Conservation (phyloP, 345 rosid species). For the Acer yangbiense region DNA sequence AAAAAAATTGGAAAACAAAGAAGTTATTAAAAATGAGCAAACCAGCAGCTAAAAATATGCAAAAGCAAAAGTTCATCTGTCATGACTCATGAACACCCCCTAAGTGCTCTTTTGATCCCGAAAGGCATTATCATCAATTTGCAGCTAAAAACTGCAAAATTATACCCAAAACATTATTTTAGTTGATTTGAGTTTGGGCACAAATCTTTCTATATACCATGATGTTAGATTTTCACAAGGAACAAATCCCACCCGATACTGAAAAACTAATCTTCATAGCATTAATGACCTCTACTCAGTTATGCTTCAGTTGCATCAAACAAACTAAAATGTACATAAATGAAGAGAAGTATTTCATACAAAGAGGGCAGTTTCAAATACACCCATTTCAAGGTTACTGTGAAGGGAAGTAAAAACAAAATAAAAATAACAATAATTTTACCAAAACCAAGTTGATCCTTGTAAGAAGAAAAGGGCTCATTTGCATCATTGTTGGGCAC, state of each 20-base stretch:
- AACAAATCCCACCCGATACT: background rate
- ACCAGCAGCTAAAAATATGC: no score
- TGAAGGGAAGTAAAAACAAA: background rate
- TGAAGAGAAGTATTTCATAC: background rate
- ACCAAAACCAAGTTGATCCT: constrained; percentile 98
- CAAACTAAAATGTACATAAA: no score
- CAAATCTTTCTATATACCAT: background rate
- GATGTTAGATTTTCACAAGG: no score
- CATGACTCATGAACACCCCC: no score
- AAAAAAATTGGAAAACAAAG: background rate
- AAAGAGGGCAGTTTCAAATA: background rate
- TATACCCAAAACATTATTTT: background rate
- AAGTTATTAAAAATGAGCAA: no score
- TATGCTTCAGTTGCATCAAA: background rate
- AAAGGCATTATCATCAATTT: background rate
- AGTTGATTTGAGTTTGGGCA: background rate
- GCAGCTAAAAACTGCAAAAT: background rate
- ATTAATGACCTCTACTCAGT: background rate
- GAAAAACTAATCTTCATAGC: background rate
- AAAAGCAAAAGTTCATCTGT: no score
- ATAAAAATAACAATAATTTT: background rate
- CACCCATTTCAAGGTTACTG: background rate
- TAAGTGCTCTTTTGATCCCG: no score
- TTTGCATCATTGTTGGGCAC: constrained; percentile 49
- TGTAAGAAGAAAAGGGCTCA: constrained; percentile 95